Evolutionary conservation across 345 rosid species (phyloP).

Genomic region (Toxicodendron radicans): DNA sequence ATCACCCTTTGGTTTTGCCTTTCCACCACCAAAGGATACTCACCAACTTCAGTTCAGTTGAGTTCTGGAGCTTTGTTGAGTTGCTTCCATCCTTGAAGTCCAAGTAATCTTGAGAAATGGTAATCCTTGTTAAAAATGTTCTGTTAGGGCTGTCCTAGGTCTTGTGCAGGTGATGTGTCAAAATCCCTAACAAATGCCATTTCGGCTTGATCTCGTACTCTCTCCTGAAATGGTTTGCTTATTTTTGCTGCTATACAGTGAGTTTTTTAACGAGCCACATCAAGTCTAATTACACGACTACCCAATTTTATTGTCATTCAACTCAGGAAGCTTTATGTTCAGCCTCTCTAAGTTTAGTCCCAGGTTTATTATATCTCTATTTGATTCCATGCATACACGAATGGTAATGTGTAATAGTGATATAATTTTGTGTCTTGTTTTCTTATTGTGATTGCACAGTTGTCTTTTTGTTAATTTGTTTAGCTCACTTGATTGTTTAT

Average conservation of each 20-base stretch:
- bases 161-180: neutral
- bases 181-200: neutral
- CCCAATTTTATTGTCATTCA: neutral
- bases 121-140: neutral
- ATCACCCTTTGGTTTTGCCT: neutral
- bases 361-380: neutral
- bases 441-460: neutral
- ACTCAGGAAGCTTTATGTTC: neutral
- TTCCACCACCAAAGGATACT: neutral
- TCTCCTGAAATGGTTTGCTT: neutral
- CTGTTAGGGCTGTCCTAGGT: neutral
- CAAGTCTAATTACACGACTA: too few species aligned
- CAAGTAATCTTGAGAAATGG: neutral
- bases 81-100: neutral
- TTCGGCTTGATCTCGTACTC: neutral
- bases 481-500: neutral
- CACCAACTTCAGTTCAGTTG: neutral
- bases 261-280: neutral
- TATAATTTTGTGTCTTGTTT: neutral
- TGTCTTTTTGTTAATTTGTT: constrained; percentile 9
- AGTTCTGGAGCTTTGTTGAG: too few species aligned
- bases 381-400: neutral
- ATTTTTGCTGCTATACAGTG: neutral
- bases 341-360: neutral
- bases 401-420: neutral